Evolutionary conservation across 352 stramenopile species (phyloP).

Genomic region (Pythium graminicola): DNA sequence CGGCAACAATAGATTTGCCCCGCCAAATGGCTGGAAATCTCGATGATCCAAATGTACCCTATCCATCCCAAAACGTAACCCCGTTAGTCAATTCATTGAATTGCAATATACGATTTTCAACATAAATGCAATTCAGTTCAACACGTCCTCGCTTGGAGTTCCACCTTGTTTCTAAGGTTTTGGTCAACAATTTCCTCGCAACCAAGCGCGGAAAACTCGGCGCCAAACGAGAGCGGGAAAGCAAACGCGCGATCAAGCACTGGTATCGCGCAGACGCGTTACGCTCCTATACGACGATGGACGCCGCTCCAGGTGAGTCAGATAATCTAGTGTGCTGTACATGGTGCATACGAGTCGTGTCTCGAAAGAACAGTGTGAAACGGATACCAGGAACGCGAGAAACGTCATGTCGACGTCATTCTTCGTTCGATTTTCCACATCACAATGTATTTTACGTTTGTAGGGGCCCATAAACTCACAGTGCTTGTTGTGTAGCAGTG

Average conservation of each 20-base stretch:
- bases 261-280: background rate
- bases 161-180: conserved; percentile 22
- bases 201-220: conserved; percentile 19
- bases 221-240: conserved; percentile 16
- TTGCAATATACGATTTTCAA: conserved; percentile 42
- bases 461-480: background rate
- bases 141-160: background rate
- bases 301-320: conserved; percentile 16
- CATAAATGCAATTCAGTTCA: conserved; percentile 28
- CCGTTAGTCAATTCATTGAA: conserved; percentile 40
- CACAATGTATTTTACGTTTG: no score
- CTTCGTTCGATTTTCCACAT: no score
- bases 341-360: background rate
- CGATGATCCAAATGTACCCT: background rate
- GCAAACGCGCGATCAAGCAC: background rate
- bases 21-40: background rate
- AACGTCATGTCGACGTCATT: no score
- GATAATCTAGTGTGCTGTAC: background rate
- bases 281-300: conserved; percentile 9
- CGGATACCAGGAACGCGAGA: background rate
- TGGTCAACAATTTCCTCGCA: conserved; percentile 2
- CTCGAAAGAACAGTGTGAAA: conserved; percentile 2
- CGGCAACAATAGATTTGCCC: background rate
- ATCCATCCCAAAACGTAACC: conserved; percentile 6
- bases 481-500: background rate